Percentiles rank a stretch among this genome's conserved stretches.
Conservation (phyloP, 108 stramenopile species). For the Pseudonitzschia pungens region DNA sequence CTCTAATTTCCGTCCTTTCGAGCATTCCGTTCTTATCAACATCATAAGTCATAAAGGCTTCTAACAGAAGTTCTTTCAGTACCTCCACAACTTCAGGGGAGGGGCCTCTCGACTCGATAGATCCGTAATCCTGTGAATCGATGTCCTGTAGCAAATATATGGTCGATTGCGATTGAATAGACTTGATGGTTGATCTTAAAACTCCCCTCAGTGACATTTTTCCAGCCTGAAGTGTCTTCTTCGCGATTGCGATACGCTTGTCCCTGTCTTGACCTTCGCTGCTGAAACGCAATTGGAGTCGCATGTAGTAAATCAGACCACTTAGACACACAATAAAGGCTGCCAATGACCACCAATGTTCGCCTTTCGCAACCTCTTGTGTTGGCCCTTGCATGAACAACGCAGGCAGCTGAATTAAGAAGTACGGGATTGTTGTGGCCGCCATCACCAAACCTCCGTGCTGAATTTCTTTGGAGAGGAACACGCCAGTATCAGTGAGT, state of each 20-base stretch:
- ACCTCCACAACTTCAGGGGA: conserved; percentile 43
- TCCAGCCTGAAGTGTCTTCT: conserved; percentile 65
- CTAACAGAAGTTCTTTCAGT: conserved; percentile 68
- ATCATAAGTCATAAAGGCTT: conserved; percentile 89
- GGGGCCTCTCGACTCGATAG: background rate
- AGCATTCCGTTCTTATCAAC: conserved; percentile 61
- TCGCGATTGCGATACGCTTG: conserved; percentile 67
- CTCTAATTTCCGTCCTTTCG: conserved; percentile 68
- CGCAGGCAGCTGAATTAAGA: conserved; percentile 88
- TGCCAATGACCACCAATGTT: conserved; percentile 73
- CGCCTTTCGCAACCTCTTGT: conserved; percentile 63
- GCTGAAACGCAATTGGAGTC: conserved; percentile 66
- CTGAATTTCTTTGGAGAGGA: conserved; percentile 51
- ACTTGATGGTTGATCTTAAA: conserved; percentile 46
- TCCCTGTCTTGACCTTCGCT: conserved; percentile 58
- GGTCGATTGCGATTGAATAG: conserved; percentile 8
- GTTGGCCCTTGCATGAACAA: conserved; percentile 59
- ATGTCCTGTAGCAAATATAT: background rate
- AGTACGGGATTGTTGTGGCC: conserved; percentile 83
- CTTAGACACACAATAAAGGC: conserved; percentile 58
- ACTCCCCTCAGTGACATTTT: conserved; percentile 65
- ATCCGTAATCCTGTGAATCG: background rate
- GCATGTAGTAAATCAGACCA: conserved; percentile 73
- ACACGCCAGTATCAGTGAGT: conserved; percentile 62
- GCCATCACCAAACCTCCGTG: conserved; percentile 80